Base-by-base conservation (phyloP, 768 basidiomycete species). In the Serendipita sp. region DNA sequence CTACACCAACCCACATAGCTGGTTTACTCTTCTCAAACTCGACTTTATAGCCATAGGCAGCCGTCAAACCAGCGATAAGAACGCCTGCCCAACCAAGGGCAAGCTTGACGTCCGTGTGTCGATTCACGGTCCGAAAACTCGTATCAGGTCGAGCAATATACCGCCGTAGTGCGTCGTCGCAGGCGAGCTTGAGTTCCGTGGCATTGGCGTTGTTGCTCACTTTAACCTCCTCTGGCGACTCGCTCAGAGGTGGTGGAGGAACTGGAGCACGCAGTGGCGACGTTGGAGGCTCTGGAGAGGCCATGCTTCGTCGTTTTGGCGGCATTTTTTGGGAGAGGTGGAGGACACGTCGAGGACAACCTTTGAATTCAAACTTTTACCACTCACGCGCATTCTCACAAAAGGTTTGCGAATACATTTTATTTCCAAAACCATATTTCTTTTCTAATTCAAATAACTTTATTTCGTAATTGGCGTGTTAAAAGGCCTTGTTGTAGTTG, bases 1-100 rank as follows among this genome's bases (percentile, higher is more conserved):
- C 81, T 69, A 96, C 81, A 1, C 91, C 92, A 7, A 80, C 78
- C 79, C 85, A 86, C 18, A 95, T 83, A 36, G 82, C 83, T 10
- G 83, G 80, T 75, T 96, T 95, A 67, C 88, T 84, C 73, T 85
- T 81, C 73, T 95, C 89, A 73, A 95, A 98, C n/a, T 89, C 87
- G 51, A 86, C 76, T 70, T 87, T 85, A 75, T 85, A 91, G 38
- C 91, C 89, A 70, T 95, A 95, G 47, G 90, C 77, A 38, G 86
- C 87, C 34, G 90, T 91, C 11, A 81, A 86, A 48, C 80, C 81
- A 23, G 93, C 91, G 15, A 94, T 79, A 66, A 92, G 80, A 54
- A 92, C 88, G 67, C 87, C 83, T 15, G 85, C 76, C 88, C 91
- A 97, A 34, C 95, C 95, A 11, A 97, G 79, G 0, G 77, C 84